These are phyloP conservation scores for Candida mattraensis DNA, from an alignment of 805 yeast genomes.

Conservation along the genomic window DNA sequence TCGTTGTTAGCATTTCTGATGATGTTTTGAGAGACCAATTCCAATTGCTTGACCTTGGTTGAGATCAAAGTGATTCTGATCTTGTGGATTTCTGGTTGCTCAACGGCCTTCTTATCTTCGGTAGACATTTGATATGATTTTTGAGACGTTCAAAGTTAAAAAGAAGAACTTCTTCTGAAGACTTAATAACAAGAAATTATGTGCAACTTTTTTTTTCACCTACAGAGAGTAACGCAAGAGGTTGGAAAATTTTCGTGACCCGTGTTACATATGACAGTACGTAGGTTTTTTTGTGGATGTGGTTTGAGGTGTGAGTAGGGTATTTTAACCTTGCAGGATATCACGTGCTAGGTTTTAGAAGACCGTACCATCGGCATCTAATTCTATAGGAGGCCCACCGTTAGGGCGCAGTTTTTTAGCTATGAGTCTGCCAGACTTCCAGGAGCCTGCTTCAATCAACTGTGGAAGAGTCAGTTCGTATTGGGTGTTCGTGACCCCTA, in stretches of 20 bases:
- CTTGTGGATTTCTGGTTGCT: constrained; percentile 84
- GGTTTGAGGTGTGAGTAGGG: constrained; percentile 14
- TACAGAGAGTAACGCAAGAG: not conserved
- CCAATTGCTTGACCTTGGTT: constrained; percentile 97
- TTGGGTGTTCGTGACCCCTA: constrained; percentile 34
- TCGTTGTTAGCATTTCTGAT: constrained; percentile 81
- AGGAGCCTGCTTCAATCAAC: constrained; percentile 65
- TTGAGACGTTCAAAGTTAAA: constrained; percentile 38
- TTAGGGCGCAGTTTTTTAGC: constrained; percentile 50
- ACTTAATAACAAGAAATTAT: constrained; percentile 1
- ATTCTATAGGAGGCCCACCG: constrained; percentile 64
- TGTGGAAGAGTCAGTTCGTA: constrained; percentile 50
- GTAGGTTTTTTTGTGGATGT: not conserved
- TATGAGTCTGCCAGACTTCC: constrained; percentile 65
- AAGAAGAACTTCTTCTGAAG: constrained; percentile 3
- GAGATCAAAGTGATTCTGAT: constrained; percentile 99
- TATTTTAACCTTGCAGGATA: constrained; percentile 3
- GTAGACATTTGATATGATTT: constrained; percentile 54
- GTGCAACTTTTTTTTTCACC: constrained; percentile 6
- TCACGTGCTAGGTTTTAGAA: constrained; percentile 37
- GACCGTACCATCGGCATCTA: constrained; percentile 64
- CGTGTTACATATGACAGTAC: too few species aligned
- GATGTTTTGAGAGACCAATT: constrained; percentile 91
- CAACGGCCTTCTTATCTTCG: constrained; percentile 82
- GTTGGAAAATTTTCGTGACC: constrained; percentile 15